phyloP scores from a whole-genome alignment of 1,284 basidiomycete genomes.

The Phenoliferia sp. region DNA sequence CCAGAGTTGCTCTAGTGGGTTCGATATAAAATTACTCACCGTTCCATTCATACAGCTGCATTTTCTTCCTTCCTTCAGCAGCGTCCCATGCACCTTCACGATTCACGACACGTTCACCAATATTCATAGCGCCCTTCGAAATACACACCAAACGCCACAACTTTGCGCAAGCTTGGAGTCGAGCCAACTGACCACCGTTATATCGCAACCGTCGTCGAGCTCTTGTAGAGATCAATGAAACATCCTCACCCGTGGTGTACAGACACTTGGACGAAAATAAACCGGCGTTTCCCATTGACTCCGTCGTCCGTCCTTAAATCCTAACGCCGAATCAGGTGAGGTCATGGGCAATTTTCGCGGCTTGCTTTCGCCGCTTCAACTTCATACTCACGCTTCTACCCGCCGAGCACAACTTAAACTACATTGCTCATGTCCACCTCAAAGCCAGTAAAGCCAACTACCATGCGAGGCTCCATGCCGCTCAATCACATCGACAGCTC shows the following conservation, averaged over 20 bases:
- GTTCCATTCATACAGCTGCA: no score
- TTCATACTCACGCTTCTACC: neutral
- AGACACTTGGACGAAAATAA: neutral
- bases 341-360: no score
- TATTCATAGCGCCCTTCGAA: conserved; percentile 13
- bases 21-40: no score
- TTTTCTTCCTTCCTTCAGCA: no score
- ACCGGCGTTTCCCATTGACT: neutral
- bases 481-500: neutral
- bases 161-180: conserved; percentile 30
- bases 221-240: conserved; percentile 1
- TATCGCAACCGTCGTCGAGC: conserved; percentile 28
- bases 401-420: neutral
- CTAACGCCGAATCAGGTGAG: no score
- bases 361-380: no score
- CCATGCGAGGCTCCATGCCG: neutral
- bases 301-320: no score
- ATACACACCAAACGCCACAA: conserved; percentile 26
- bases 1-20: no score
- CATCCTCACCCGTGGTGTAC: neutral
- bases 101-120: neutral
- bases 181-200: conserved; percentile 34
- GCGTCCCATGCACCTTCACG: no score
- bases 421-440: neutral
- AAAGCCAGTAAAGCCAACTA: neutral